These are phyloP conservation scores for Steccherinum ochraceum DNA, from an alignment of 768 basidiomycete genomes.

Conservation along the genomic window DNA sequence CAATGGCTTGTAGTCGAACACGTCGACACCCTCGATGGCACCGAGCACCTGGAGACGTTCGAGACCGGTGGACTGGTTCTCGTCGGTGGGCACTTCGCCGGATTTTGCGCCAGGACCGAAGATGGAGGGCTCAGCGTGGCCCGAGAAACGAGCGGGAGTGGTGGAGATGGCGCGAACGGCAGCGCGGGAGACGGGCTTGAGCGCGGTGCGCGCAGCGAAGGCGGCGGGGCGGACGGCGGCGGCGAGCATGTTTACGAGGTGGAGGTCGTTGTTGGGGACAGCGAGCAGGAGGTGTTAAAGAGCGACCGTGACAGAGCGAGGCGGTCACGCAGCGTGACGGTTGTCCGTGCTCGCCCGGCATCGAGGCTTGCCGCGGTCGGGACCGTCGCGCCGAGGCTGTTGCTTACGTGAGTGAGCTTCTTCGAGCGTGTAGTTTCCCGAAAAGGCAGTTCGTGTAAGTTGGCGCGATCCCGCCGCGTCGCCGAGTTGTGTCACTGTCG, in stretches of 20 bases:
- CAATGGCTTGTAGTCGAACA: slow-evolving; percentile 85
- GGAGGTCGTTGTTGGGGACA: slow-evolving; percentile 3
- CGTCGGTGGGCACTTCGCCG: slow-evolving; percentile 76
- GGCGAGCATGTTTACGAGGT: slow-evolving; percentile 23
- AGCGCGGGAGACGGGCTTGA: slow-evolving; percentile 7
- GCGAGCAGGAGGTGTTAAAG: slow-evolving; percentile 4
- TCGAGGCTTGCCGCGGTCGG: slow-evolving; percentile 5
- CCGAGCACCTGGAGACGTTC: slow-evolving; percentile 93
- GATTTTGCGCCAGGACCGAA: slow-evolving; percentile 67
- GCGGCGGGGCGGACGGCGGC: slow-evolving; percentile 20
- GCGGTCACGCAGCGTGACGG: slow-evolving; percentile 8
- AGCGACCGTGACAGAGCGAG: slow-evolving; percentile 12
- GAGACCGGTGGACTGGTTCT: slow-evolving; percentile 91
- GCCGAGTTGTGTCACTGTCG: not conserved
- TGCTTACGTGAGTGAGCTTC: slow-evolving; percentile 4
- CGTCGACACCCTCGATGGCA: slow-evolving; percentile 79
- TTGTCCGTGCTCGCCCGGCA: slow-evolving; percentile 8
- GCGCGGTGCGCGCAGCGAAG: slow-evolving; percentile 15
- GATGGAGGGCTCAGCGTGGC: slow-evolving; percentile 52
- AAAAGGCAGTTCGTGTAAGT: too few species aligned
- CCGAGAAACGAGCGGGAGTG: slow-evolving; percentile 50
- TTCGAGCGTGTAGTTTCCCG: not conserved
- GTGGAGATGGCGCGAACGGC: slow-evolving; percentile 52
- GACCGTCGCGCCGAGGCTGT: not conserved
- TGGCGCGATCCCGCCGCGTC: not conserved